Evolutionary conservation across 371 early-diverging fungal genomes (phyloP).

Genomic region (Batrachochytrium dendrobatidis): DNA sequence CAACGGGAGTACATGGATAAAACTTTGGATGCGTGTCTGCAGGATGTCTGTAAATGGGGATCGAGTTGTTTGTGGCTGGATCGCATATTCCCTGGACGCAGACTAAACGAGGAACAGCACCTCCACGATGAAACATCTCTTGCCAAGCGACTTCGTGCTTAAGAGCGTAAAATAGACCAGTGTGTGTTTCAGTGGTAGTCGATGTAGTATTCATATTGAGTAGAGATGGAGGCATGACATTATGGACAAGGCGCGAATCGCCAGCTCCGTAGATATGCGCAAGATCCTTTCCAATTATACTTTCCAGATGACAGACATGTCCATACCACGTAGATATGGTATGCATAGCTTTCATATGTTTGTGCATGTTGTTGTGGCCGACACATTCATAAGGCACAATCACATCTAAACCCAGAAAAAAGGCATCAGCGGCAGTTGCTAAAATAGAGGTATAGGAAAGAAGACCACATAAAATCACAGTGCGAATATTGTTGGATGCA

Average conservation of each 20-base stretch:
- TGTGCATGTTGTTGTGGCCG: neutral
- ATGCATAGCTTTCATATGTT: neutral
- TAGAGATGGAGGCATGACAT: neutral
- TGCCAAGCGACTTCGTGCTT: slow-evolving; percentile 6
- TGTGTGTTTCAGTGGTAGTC: no score
- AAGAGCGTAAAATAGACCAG: neutral
- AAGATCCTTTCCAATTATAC: neutral
- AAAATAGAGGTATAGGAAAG: neutral
- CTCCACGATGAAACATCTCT: slow-evolving; percentile 12
- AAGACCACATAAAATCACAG: neutral
- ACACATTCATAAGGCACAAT: neutral
- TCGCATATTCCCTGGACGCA: slow-evolving; percentile 4
- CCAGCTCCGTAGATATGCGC: neutral
- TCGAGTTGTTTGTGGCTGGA: neutral
- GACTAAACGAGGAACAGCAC: slow-evolving; percentile 7
- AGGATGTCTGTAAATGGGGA: slow-evolving; percentile 13
- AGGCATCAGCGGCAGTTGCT: neutral
- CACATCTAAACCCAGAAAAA: neutral
- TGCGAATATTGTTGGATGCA: no score
- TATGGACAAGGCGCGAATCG: neutral
- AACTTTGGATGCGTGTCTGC: slow-evolving; percentile 2
- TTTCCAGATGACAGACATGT: neutral
- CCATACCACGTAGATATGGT: neutral
- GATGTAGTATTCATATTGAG: no score
- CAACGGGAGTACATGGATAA: slow-evolving; percentile 2